Evolutionary conservation across 2,329 filamentous ascomycete species (phyloP).

Genomic region (Mariannaea sp.): DNA sequence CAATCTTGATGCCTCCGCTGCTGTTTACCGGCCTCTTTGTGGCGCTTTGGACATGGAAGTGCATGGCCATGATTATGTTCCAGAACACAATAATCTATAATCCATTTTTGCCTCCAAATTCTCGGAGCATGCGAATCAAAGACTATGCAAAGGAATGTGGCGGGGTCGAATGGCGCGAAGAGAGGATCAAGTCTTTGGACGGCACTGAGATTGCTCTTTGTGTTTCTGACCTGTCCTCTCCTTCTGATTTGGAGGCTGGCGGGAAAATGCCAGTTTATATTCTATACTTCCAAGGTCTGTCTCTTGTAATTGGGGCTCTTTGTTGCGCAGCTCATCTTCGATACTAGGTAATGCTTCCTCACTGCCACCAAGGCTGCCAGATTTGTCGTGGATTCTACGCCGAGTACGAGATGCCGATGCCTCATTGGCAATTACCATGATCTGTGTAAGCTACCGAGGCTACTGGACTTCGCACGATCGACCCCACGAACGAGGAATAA

Average conservation of each 20-base stretch:
- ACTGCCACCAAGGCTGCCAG: slow-evolving; percentile 60
- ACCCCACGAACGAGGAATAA: slow-evolving; percentile 71
- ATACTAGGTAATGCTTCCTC: slow-evolving; percentile 62
- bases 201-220: slow-evolving; percentile 68
- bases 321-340: slow-evolving; percentile 29
- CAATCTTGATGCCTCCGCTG: slow-evolving; percentile 65
- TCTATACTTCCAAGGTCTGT: slow-evolving; percentile 36
- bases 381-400: slow-evolving; percentile 58
- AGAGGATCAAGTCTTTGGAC: slow-evolving; percentile 63
- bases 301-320: neutral
- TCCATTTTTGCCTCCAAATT: slow-evolving; percentile 73
- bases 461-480: slow-evolving; percentile 79
- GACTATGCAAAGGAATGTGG: slow-evolving; percentile 65
- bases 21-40: slow-evolving; percentile 70
- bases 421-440: slow-evolving; percentile 51
- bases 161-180: slow-evolving; percentile 70
- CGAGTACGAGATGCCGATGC: slow-evolving; percentile 48
- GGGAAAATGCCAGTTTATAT: slow-evolving; percentile 54
- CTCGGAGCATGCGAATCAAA: slow-evolving; percentile 67
- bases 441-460: slow-evolving; percentile 68
- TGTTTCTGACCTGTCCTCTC: slow-evolving; percentile 50
- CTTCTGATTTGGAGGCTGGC: neutral
- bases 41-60: slow-evolving; percentile 69
- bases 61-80: slow-evolving; percentile 74
- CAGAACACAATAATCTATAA: slow-evolving; percentile 86